A percentile compares a stretch with the other conserved stretches of the same genome.
Evolutionary conservation across 192 early-diverging fungal species (phyloP).

Genomic region (Podila clonocystis): DNA sequence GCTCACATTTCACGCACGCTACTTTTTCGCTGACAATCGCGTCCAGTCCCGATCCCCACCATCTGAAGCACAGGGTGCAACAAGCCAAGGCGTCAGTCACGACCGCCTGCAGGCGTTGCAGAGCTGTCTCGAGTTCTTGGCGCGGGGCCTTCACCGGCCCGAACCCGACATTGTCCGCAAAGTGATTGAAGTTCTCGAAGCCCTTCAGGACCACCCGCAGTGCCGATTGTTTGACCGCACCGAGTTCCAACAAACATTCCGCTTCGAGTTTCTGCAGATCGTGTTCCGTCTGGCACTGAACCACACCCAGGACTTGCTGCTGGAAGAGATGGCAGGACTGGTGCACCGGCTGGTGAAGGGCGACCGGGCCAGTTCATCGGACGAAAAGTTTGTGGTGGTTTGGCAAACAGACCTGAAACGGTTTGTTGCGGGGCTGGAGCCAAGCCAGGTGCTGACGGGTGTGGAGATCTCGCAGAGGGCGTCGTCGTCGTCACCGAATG

Average conservation of each 20-base stretch:
- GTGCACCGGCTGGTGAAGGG: conserved; percentile 33
- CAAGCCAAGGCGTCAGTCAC: neutral
- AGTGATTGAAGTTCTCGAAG: conserved; percentile 24
- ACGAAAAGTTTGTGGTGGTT: conserved; percentile 20
- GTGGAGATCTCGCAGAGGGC: neutral
- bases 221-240: conserved; percentile 37
- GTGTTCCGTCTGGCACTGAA: conserved; percentile 25
- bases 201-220: conserved; percentile 18
- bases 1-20: conserved; percentile 19
- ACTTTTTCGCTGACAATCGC: conserved; percentile 17
- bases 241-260: conserved; percentile 29
- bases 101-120: conserved; percentile 18
- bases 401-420: conserved; percentile 41
- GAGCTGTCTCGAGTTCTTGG: conserved; percentile 40
- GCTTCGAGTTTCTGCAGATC: conserved; percentile 39
- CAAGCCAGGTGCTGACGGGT: conserved; percentile 11
- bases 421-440: conserved; percentile 26
- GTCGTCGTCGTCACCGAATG: neutral
- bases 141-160: conserved; percentile 22
- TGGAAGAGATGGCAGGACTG: conserved; percentile 37
- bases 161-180: conserved; percentile 39
- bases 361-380: neutral
- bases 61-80: neutral
- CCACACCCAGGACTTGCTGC: conserved; percentile 29
- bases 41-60: neutral